Percentiles rank a stretch among this genome's conserved stretches.
Conservation (phyloP, 805 yeast genomes). For the Blastobotrys chiropterorum region DNA sequence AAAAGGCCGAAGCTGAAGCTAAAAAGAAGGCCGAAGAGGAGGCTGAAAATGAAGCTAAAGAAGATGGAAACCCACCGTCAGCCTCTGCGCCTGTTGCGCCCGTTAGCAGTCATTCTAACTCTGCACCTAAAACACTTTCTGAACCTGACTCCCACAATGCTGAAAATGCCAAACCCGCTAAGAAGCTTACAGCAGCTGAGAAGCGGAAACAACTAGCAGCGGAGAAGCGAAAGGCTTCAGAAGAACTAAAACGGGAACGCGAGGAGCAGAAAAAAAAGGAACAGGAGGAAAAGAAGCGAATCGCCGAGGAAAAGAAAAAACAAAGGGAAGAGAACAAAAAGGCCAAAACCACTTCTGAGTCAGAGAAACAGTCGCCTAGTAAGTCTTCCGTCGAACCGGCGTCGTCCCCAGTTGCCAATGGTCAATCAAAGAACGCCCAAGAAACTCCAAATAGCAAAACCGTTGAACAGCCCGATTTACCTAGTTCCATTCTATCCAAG, state of each 20-base stretch:
- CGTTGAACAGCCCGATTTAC: neutral
- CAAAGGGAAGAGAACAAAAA: neutral
- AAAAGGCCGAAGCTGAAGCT: neutral
- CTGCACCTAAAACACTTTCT: neutral
- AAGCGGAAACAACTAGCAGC: neutral
- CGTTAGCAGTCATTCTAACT: too few relatives aligned
- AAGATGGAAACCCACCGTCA: neutral
- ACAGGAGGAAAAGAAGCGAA: slow-evolving; percentile 1
- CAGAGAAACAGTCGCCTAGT: neutral
- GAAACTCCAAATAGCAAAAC: neutral
- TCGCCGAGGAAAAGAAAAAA: neutral
- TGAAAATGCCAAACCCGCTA: neutral
- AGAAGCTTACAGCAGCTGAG: neutral
- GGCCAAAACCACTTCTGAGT: neutral
- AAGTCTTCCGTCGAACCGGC: neutral
- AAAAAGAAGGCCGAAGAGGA: slow-evolving; percentile 1
- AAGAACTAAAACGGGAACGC: neutral
- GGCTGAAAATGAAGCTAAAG: neutral
- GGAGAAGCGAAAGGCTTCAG: slow-evolving; percentile 1
- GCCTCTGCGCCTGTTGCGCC: neutral
- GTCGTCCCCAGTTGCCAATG: neutral
- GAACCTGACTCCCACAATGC: neutral
- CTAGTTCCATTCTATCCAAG: neutral
- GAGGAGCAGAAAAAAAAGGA: neutral
- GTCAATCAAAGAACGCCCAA: neutral